These are phyloP conservation scores for Cystobasidium onofrii DNA, from an alignment of 768 basidiomycete genomes.

Conservation along the genomic window DNA sequence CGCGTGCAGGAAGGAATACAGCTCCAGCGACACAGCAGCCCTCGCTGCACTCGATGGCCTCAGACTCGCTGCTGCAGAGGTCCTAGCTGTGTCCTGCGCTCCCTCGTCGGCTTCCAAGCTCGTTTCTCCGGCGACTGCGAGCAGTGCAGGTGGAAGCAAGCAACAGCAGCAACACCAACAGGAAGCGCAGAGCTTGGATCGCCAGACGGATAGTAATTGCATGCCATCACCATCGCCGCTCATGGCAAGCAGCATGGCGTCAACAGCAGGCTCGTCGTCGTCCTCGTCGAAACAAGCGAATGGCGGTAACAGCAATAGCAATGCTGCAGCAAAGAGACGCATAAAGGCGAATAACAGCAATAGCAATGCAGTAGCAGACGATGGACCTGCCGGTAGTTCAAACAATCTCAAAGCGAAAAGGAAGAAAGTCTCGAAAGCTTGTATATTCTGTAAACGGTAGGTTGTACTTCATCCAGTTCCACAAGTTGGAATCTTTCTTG, in stretches of 20 bases:
- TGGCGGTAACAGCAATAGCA: background rate
- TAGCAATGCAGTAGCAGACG: too few relatives aligned
- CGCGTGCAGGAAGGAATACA: too few relatives aligned
- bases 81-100: background rate
- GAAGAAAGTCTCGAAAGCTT: conserved; percentile 39
- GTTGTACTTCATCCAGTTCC: background rate
- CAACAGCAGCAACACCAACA: background rate
- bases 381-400: background rate
- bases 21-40: too few relatives aligned
- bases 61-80: background rate
- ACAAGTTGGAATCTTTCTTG: too few relatives aligned
- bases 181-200: background rate
- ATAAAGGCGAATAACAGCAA: background rate
- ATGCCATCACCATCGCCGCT: background rate
- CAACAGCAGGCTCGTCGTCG: background rate
- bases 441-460: conserved; percentile 38
- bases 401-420: background rate
- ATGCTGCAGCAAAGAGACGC: background rate
- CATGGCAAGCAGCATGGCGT: background rate
- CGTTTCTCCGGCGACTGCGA: background rate
- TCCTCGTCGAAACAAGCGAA: background rate
- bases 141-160: background rate
- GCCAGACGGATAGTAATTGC: background rate
- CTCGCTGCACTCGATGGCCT: too few relatives aligned
- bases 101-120: background rate